Evolutionary conservation across 2,329 filamentous ascomycete species (phyloP), one percentile per base, ranked within the genome.

Genomic region (Aphanoascus verrucosus): DNA sequence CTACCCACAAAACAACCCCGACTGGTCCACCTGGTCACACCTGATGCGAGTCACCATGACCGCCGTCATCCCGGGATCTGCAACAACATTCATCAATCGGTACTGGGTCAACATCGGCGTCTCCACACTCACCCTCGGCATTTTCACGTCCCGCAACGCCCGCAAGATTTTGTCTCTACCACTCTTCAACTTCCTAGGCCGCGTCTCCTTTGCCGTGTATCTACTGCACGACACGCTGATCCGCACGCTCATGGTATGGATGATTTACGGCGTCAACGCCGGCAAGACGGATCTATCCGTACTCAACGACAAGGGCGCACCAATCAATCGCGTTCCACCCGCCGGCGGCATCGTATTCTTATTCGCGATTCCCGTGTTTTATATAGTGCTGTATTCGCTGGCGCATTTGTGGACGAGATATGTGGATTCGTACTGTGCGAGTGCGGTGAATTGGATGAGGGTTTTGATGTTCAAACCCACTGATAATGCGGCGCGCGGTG

Each of bases 121-220:
- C 5, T 57, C 55, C 6, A 46, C 60, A 8, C 59, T 64, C 20
- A 55, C 59, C 42, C 49, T 55, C 2, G 59, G 60, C 6, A 57
- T 62, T 14, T 59, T 61, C 43, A 59, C 62, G 50, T 63, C 62
- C 2, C 54, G 52, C 28, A 54, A 56, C 40, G 55, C 59, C 17
- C 55, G 57, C 12, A 44, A 46, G 1, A 8, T 62, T 12, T 56
- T 64, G 5, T 55, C 58, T 2, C 31, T 38, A 1, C 58, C 60
- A 0, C 28, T 63, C 9, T 60, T 63, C 56, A 62, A 59, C 19
- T 64, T 61, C 55, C 52, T 64, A 5, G 63, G 63, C 28, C 56
- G 60, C 2, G 56, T 61, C 5, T 63, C 61, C 20, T 63, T 64
- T 52, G 57, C 61, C 9, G 58, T 64, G 4, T 64, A 64, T 56